A percentile compares a stretch with the other conserved stretches of the same genome.
Conservation (phyloP, 768 basidiomycete genomes). For the Mycena filopes region DNA sequence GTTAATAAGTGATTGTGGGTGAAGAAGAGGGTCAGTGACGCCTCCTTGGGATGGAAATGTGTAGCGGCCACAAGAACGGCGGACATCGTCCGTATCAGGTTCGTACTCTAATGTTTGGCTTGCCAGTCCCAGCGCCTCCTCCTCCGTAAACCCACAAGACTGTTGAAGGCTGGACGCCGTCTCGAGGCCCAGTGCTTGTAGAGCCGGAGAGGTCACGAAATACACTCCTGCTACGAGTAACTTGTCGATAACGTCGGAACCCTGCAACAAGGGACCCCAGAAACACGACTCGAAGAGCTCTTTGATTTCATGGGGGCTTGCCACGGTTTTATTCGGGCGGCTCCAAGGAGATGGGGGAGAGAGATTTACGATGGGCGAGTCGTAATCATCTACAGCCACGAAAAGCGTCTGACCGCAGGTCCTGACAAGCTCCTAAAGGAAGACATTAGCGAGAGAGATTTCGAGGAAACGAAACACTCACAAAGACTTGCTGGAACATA, state of each 20-base stretch:
- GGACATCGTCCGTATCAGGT: background rate
- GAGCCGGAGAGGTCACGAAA: background rate
- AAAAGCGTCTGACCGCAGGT: constrained; percentile 8
- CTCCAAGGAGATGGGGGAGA: too few relatives aligned
- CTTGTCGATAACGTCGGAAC: constrained; percentile 17
- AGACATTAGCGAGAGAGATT: background rate
- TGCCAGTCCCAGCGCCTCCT: constrained; percentile 7
- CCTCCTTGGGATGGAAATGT: background rate
- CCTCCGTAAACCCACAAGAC: constrained; percentile 23
- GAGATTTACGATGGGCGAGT: too few relatives aligned
- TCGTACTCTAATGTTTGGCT: background rate
- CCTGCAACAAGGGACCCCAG: constrained; percentile 7
- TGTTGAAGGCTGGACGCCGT: background rate
- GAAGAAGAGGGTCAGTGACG: background rate
- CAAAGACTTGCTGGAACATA: constrained; percentile 14
- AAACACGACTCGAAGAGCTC: background rate
- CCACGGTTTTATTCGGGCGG: background rate
- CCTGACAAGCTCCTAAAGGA: background rate
- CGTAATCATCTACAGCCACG: constrained; percentile 16
- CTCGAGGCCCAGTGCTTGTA: background rate
- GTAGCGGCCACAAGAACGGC: constrained; percentile 7
- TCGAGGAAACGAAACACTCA: background rate
- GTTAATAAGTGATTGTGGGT: constrained; percentile 1
- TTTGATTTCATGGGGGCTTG: background rate
- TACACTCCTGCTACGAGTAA: constrained; percentile 15